Evolutionary conservation across 1,284 basidiomycete genomes (phyloP).

Genomic region (Coniophora puteana): DNA sequence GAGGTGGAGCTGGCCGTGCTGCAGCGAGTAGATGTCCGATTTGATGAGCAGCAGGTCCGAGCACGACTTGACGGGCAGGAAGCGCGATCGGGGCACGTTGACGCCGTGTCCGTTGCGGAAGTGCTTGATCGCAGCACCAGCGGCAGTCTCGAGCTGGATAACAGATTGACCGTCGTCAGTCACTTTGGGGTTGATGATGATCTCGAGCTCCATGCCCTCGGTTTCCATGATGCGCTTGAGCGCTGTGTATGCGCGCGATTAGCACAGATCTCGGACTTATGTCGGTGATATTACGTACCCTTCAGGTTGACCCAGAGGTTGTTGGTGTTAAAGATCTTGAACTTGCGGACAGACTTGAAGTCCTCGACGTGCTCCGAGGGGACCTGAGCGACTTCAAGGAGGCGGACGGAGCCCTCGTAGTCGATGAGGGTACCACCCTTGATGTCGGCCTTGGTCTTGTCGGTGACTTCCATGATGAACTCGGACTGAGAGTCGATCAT

Average conservation of each 20-base stretch:
- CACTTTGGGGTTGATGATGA: constrained; percentile 94
- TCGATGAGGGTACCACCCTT: constrained; percentile 99
- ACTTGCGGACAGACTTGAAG: constrained; percentile 94
- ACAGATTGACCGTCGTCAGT: constrained; percentile 89
- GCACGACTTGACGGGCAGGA: constrained; percentile 95
- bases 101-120: constrained; percentile 94
- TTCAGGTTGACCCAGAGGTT: constrained; percentile 96
- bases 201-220: constrained; percentile 88
- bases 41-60: constrained; percentile 95
- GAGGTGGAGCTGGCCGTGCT: constrained; percentile 94
- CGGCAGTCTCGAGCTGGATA: constrained; percentile 94
- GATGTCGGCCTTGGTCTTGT: constrained; percentile 99
- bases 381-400: constrained; percentile 98
- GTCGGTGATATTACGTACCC: constrained; percentile 33
- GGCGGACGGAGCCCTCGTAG: constrained; percentile 90
- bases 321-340: constrained; percentile 98
- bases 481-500: constrained; percentile 88
- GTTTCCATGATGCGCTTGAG: constrained; percentile 94
- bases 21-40: constrained; percentile 92
- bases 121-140: constrained; percentile 98
- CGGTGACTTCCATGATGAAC: constrained; percentile 98
- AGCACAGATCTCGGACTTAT: constrained; percentile 4
- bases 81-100: constrained; percentile 96
- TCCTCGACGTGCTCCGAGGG: constrained; percentile 98
- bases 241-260: constrained; percentile 44